Evolutionary conservation across 179 eudicot genomes (phyloP), one percentile per base, ranked within the genome.

Genomic region (Drosera spatulata): DNA sequence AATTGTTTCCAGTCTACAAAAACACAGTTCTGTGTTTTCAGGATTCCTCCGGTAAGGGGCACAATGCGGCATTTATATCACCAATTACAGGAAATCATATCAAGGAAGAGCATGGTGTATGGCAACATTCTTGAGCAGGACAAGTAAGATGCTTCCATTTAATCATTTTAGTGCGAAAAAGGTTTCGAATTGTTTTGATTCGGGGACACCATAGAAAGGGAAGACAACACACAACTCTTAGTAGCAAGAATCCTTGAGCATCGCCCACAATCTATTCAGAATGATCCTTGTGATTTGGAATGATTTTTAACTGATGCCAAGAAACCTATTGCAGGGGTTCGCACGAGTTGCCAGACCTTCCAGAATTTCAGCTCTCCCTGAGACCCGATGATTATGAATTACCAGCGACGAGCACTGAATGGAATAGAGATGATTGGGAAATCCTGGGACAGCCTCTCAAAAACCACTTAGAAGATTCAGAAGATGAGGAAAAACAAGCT

Each of bases 1-100:
- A 22, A 22, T 22, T 22, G 33, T 22, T 22, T 22, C 33, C 33
- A 22, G 33, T 22, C 33, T 22, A 22, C 1, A 22, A 22, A 22
- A 22, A 22, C 7, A 0, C 10, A 1, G 37, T 41, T 5, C 56
- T 41, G 8, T 13, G 10, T 7, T 8, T 22, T 15, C 41, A 91
- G 98, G 83, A 73, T 75, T 63, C 86, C 98, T 73, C 93, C 96
- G 53, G 77, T 67, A 2, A 84, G 88, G 96, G 96, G 95, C 61
- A 79, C 77, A 41, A 84, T 89, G 85, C 86, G 84, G 75, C 86
- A 86, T 60, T 71, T 91, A 51, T 73, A 75, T 51, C 77, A 81
- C 63, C 84, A 82, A 69, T 77, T 91, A 55, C 98, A 95, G 39
- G 96, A 89, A 64, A 78, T 82, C 0, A 88, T 89, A 49, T 71